Base-by-base conservation (phyloP, 1,139 yeast genomes). In the Kazachstania sp. region DNA sequence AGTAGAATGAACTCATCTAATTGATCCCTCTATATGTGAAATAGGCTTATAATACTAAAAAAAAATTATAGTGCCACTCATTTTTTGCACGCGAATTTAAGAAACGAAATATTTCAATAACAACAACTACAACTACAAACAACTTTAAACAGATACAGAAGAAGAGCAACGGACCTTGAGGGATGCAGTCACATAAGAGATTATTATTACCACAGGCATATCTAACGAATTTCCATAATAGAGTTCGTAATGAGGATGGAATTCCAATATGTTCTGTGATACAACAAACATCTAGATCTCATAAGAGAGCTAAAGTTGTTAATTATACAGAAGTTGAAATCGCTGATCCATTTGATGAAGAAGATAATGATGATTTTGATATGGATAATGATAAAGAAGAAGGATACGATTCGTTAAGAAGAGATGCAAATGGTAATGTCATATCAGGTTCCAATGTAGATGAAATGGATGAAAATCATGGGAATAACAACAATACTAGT, bases 271-370 rank as follows among this genome's bases (percentile, higher is more conserved):
- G 83, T 52, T 74, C 83, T 43, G 77, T 87, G 3, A 83, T 85
- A 4, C 87, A 90, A 3, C 81, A 83, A 3, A 79, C 87, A 6
- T 38, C 41, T 2, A 76, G 96, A 54, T 75, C 84, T 37, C 84
- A 88, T 35, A 87, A 87, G 61, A 75, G 97, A 57, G 81, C 88
- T 3, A 71, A 79, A 45, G 83, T 81, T 44, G 79, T 87, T 46
- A 87, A 85, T 63, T 90, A 88, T 60, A 92, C 96, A 0, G 97
- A 88, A 65, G 84, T 81, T 51, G 95, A 85, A 58, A 30, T 30
- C 4, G 78, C 76, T 52, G 95, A 86, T 51, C 77, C 79, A 49
- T 86, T 82, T 37, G 39, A 37, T 37, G 39, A 37, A n/a, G 30
- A 15, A 8, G 39, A 37, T 11, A 15, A 37, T 15, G 39, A 37